A percentile compares a stretch with the other conserved stretches of the same genome.
Evolutionary conservation across 345 rosid species (phyloP).

Genomic region (Euphorbia peplus): DNA sequence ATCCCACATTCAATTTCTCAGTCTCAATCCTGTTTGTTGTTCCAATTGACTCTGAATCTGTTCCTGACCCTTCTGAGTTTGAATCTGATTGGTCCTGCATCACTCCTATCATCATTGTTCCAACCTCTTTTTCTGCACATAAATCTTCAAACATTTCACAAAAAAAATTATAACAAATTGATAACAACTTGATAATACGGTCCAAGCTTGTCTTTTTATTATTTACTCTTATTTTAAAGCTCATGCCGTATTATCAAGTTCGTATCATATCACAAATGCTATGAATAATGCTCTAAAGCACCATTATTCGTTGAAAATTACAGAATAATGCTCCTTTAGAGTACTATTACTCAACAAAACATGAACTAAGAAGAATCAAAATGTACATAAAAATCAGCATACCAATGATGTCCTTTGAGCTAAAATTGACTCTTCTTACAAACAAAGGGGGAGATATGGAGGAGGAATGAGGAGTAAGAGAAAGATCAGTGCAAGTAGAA

Average conservation of each 20-base stretch:
- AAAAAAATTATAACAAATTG: too few relatives aligned
- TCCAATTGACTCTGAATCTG: conserved; percentile 49
- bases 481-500: conserved; percentile 57
- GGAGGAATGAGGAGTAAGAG: conserved; percentile 51
- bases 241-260: too few relatives aligned
- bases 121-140: conserved; percentile 24
- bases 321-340: too few relatives aligned
- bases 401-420: conserved; percentile 28
- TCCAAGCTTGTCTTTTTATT: too few relatives aligned
- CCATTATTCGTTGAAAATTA: too few relatives aligned
- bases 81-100: conserved; percentile 45
- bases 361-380: background rate
- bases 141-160: conserved; percentile 22
- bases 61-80: conserved; percentile 49
- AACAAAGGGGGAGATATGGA: conserved; percentile 22
- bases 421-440: conserved; percentile 19
- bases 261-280: too few relatives aligned
- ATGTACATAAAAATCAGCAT: conserved; percentile 9
- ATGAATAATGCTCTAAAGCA: too few relatives aligned
- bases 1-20: conserved; percentile 26
- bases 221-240: too few relatives aligned
- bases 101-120: conserved; percentile 8
- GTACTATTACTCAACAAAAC: too few relatives aligned
- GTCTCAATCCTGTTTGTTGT: conserved; percentile 22
- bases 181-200: too few relatives aligned